phyloP scores from a whole-genome alignment of 805 yeast species.

The Kluyveromyces starmeri region DNA sequence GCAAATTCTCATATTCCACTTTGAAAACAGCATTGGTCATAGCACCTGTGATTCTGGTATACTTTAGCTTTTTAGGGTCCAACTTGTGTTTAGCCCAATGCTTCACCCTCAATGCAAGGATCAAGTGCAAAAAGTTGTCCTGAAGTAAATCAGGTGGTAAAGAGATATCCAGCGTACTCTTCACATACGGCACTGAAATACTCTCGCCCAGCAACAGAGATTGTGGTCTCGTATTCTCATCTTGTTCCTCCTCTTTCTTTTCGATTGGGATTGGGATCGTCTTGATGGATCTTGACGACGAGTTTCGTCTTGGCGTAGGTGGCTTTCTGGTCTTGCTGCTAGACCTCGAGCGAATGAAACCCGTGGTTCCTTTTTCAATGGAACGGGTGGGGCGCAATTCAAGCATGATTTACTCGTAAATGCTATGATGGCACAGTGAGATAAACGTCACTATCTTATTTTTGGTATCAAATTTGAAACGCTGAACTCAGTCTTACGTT shows the following conservation, averaged over 20 bases:
- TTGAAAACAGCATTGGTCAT: constrained; percentile 84
- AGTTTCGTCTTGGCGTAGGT: constrained; percentile 19
- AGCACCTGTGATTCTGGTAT: constrained; percentile 81
- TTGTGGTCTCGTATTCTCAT: constrained; percentile 6
- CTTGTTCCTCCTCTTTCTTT: constrained; percentile 5
- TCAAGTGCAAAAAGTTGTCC: constrained; percentile 61
- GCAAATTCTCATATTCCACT: constrained; percentile 54
- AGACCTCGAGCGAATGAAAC: constrained; percentile 29
- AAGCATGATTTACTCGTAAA: not conserved
- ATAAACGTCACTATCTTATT: no score
- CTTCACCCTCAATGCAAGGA: constrained; percentile 56
- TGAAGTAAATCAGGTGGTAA: constrained; percentile 80
- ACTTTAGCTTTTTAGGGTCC: constrained; percentile 36
- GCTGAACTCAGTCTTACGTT: no score
- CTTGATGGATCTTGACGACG: constrained; percentile 23
- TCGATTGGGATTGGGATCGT: constrained; percentile 23
- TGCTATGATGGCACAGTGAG: no score
- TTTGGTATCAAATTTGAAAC: no score
- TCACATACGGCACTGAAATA: constrained; percentile 37
- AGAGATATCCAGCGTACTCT: constrained; percentile 59
- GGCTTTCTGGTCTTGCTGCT: constrained; percentile 30
- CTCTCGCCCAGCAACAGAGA: constrained; percentile 5
- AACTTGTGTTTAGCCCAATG: constrained; percentile 59
- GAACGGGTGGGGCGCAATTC: constrained; percentile 5
- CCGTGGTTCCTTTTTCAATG: constrained; percentile 1